Conservation (phyloP, 108 stramenopile genomes). For the Stephanodiscus triporus region DNA sequence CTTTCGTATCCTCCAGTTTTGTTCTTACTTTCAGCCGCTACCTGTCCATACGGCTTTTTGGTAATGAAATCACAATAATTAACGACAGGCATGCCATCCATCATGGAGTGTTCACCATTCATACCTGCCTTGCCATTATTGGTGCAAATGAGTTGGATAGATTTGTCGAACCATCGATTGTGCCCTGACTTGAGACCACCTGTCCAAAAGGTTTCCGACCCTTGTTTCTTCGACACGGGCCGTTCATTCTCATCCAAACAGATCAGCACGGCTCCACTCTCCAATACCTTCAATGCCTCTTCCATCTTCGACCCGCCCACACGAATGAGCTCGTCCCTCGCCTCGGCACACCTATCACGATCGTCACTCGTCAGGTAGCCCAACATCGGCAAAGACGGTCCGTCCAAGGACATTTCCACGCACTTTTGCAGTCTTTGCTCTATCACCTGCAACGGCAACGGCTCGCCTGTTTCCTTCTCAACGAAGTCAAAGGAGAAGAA, state of each 20-base stretch:
- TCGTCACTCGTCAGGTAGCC: constrained; percentile 78
- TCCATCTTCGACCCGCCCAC: constrained; percentile 63
- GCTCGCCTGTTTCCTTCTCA: constrained; percentile 46
- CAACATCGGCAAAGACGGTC: constrained; percentile 40
- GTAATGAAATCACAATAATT: constrained; percentile 66
- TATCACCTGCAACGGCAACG: constrained; percentile 57
- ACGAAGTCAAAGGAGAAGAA: constrained; percentile 75
- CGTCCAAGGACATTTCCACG: constrained; percentile 51
- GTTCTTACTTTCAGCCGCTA: constrained; percentile 21
- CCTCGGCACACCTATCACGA: constrained; percentile 76
- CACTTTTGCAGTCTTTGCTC: constrained; percentile 55
- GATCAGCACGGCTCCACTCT: constrained; percentile 81
- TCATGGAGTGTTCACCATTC: constrained; percentile 89
- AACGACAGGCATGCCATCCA: constrained; percentile 92
- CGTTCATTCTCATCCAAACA: constrained; percentile 73
- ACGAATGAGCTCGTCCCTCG: constrained; percentile 66
- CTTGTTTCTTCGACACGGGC: constrained; percentile 62
- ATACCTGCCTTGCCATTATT: constrained; percentile 87
- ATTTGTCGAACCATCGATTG: constrained; percentile 92
- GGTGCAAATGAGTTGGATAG: constrained; percentile 80
- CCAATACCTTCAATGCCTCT: constrained; percentile 67
- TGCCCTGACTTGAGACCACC: constrained; percentile 56
- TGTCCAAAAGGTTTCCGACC: constrained; percentile 58
- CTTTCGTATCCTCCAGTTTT: constrained; percentile 31
- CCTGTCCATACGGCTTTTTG: constrained; percentile 60